A percentile compares a stretch with the other conserved stretches of the same genome.
phyloP scores from a whole-genome alignment of 305 asterid species.

The Solanum hybrid region DNA sequence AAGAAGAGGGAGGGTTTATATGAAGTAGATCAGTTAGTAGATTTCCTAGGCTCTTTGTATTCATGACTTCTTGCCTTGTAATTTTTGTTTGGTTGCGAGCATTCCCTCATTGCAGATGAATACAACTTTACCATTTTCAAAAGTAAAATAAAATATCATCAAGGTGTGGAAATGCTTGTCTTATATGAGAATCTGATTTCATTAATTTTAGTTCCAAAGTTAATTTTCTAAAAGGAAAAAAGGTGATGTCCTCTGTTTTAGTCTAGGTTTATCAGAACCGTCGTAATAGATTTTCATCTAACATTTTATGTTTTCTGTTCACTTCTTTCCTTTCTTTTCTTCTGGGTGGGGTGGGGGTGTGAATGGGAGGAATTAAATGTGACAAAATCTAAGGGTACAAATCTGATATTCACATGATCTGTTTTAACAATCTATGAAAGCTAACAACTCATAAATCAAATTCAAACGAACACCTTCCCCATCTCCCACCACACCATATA shows the following conservation, averaged over 20 bases:
- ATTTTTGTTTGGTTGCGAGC: neutral
- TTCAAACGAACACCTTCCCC: neutral
- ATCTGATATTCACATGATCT: neutral
- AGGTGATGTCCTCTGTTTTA: neutral
- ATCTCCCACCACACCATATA: neutral
- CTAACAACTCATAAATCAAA: neutral
- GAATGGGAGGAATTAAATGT: neutral
- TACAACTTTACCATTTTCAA: neutral
- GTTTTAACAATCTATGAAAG: neutral
- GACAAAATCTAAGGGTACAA: neutral
- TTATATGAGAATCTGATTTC: neutral
- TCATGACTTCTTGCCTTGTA: neutral
- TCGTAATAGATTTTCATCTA: neutral
- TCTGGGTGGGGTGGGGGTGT: neutral
- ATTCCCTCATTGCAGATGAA: neutral
- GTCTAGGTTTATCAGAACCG: neutral
- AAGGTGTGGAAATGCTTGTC: neutral
- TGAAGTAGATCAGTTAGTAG: neutral
- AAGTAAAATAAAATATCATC: neutral
- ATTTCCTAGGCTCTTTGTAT: neutral
- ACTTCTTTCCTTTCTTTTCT: neutral
- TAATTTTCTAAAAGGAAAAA: neutral
- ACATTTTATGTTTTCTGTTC: neutral
- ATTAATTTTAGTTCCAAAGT: neutral
- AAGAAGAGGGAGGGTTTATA: neutral